Conservation (phyloP, 257 asterid species). For the Plantago ovata region DNA sequence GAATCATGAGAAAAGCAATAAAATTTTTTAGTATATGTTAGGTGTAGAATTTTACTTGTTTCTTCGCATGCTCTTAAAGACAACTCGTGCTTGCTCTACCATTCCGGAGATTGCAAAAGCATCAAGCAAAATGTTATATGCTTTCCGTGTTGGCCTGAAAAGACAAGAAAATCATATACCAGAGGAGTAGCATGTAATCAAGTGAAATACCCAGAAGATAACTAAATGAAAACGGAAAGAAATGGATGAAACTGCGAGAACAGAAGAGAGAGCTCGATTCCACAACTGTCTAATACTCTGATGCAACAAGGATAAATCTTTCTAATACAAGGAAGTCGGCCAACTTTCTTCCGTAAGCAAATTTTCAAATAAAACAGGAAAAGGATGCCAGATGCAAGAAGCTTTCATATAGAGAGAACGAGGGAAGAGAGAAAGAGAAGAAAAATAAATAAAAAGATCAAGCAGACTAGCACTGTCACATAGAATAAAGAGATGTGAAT, state of each 20-base stretch:
- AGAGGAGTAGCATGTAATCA: not conserved
- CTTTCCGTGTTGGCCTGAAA: slow-evolving; percentile 89
- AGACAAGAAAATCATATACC: slow-evolving; percentile 4
- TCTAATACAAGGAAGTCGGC: too few relatives aligned
- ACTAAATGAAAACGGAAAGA: not conserved
- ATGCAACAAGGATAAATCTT: too few relatives aligned
- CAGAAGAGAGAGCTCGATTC: not conserved
- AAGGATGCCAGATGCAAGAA: too few relatives aligned
- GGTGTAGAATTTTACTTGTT: slow-evolving; percentile 53
- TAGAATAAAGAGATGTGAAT: not conserved
- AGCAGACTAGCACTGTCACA: too few relatives aligned
- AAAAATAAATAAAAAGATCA: too few relatives aligned
- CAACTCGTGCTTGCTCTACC: slow-evolving; percentile 85
- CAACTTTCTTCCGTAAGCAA: too few relatives aligned
- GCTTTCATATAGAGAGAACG: too few relatives aligned
- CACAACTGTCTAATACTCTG: too few relatives aligned
- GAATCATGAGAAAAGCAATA: slow-evolving; percentile 13
- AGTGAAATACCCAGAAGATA: slow-evolving; percentile 3
- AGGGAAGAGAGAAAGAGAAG: too few relatives aligned
- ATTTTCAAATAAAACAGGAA: too few relatives aligned
- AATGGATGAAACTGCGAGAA: not conserved
- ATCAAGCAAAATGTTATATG: slow-evolving; percentile 91
- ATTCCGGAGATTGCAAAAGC: slow-evolving; percentile 98
- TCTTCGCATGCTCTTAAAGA: slow-evolving; percentile 98
- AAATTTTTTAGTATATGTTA: not conserved